Evolutionary conservation across 805 yeast genomes (phyloP), one percentile per base, ranked within the genome.

Genomic region (Grigorovia jiainica): DNA sequence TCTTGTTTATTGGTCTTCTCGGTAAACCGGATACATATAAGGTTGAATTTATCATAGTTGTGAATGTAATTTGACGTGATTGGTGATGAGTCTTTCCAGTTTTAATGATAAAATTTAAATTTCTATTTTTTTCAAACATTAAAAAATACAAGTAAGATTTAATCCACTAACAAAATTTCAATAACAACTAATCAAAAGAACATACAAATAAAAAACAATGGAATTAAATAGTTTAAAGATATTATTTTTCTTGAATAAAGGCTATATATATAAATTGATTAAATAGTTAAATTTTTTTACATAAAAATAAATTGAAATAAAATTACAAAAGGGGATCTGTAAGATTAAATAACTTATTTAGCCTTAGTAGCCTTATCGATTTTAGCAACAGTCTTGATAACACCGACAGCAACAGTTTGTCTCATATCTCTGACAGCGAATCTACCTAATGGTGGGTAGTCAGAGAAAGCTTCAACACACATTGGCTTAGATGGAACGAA

Each of bases 381-480:
- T 83, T 87, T 87, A 65, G 76, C 94, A 62, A 87, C 95, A 54
- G 87, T 72, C 82, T 90, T 90, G 84, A 90, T 84, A 68, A 89
- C 95, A 85, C 97, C 97, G 69, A 89, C 97, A 70, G 97, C 97
- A 65, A 89, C 97, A 63, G 97, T 89, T 77, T 87, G 96, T 84
- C 97, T 85, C 97, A 87, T 87, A 76, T 87, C 97, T 84, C 97
- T 89, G 79, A 87, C 96, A 70, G 90, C 90, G 74, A 90, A 76
- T 82, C 97, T 87, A 74, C 95, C 92, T 71, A 90, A 73, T 74
- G 94, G 95, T 69, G 90, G 95, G 81, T 90, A 87, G 66, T 87
- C 92, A 65, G 79, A 73, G 81, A 79, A 90, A 58, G 90, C 77
- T 74, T 90, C 96, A 57, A 89, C 95, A 72, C 96, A 89, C 75